phyloP scores from a whole-genome alignment of 2,329 filamentous ascomycete genomes.

The Cladosporium colombiae region DNA sequence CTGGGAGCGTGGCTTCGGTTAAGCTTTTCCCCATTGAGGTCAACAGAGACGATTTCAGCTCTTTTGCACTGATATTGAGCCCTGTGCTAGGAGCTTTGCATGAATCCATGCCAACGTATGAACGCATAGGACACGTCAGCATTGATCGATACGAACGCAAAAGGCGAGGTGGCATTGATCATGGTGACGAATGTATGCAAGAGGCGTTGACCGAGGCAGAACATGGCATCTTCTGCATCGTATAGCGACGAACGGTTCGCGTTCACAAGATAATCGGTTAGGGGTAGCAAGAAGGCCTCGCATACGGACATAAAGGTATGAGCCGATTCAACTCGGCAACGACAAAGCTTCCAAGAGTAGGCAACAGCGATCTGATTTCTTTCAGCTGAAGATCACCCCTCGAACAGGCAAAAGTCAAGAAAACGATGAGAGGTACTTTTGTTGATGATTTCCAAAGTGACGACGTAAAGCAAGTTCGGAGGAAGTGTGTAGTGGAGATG shows the following conservation, averaged over 20 bases:
- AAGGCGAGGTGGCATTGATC: not conserved
- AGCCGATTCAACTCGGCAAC: no score
- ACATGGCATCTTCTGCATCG: not conserved
- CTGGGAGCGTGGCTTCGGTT: not conserved
- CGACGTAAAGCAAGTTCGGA: not conserved
- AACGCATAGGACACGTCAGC: no score
- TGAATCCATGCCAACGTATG: no score
- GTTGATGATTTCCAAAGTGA: not conserved
- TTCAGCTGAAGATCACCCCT: not conserved
- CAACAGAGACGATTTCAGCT: not conserved
- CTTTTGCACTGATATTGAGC: not conserved
- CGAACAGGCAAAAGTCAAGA: not conserved
- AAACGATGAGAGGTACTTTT: not conserved
- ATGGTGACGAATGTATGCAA: not conserved
- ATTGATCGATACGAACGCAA: not conserved
- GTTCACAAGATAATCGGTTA: not conserved
- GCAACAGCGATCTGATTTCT: not conserved
- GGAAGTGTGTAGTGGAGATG: not conserved
- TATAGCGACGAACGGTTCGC: not conserved
- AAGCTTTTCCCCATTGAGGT: not conserved
- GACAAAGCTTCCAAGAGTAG: no score
- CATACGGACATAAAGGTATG: no score
- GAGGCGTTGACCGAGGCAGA: no score
- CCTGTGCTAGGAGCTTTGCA: no score
- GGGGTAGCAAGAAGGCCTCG: not conserved